Evolutionary conservation across 2,329 filamentous ascomycete species (phyloP), one percentile per base, ranked within the genome.

Genomic region (Cucurbitaria berberidis): DNA sequence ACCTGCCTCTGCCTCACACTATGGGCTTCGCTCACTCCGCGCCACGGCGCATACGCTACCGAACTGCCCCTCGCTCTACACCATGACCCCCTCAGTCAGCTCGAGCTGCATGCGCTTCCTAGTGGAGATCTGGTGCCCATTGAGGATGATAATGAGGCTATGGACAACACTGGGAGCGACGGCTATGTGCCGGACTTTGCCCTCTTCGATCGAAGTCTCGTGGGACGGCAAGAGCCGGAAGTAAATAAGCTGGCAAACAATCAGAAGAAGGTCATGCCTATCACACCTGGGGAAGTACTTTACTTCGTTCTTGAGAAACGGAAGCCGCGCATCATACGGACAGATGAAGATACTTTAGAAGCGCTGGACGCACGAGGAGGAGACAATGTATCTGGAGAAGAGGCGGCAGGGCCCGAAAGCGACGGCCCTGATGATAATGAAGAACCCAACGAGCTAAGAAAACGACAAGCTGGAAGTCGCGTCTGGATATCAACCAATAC

Each of bases 401-500:
- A 24, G 9, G 18, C 21, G 9, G 55, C 21, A 10, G 55, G 45
- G 3, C 42, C n/a, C 2, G 51, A 41, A 0, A 22, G 13, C 13
- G 26, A 2, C 2, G 51, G 73, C 15, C 30, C 44, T n/a, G 38
- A 39, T 3, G 51, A 45, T 16, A 16, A 35, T 27, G 53, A 55
- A n/a, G 19, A 40, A 13, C 59, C 38, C 21, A 51, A 51, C 6
- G 50, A 47, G 27, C 7, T 67, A 48, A 49, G 52, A 22, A 69
- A 64, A 42, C 63, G 69, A 21, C 71, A 74, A 36, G 47, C 64
- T 26, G 66, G 69, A 21, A 69, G 75, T 21, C 74, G 74, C 15
- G 79, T 98, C 3, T 97, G 89, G 73, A 82, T 99, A 48, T 92
- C 92, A 2, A 86, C 92, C 38, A 98, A 92, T 62, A 93, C 90